These are phyloP conservation scores for Lasiodiplodia sp. DNA, from an alignment of 2,329 filamentous ascomycete species.

Conservation along the genomic window DNA sequence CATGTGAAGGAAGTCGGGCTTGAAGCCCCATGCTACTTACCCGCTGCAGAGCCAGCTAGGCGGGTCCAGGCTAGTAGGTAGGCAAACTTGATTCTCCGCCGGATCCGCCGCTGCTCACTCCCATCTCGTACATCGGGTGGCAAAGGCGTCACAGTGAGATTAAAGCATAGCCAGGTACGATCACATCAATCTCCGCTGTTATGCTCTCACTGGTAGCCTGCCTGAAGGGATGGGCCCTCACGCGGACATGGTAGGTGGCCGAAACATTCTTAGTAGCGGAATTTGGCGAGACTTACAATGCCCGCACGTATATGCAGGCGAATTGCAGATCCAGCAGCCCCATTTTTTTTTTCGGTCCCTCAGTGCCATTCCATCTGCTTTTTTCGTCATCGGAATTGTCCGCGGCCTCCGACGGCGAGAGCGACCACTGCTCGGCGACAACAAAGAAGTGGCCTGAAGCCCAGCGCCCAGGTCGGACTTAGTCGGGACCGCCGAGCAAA, in stretches of 20 bases:
- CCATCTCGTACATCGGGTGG: background rate
- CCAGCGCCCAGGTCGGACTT: background rate
- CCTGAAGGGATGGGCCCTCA: background rate
- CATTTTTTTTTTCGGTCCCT: background rate
- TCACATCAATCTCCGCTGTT: background rate
- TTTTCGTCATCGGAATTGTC: background rate
- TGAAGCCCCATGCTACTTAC: background rate
- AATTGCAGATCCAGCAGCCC: background rate
- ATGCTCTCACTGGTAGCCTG: background rate
- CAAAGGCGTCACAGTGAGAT: background rate
- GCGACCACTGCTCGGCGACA: background rate
- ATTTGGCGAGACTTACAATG: constrained; percentile 3
- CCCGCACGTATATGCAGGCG: background rate
- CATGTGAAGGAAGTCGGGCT: background rate
- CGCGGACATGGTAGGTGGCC: background rate
- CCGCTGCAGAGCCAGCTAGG: background rate
- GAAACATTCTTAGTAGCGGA: background rate
- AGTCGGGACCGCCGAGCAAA: background rate
- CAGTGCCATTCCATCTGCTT: background rate
- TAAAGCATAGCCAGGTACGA: background rate
- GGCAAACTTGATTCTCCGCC: background rate
- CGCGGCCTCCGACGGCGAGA: background rate
- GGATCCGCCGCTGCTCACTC: background rate
- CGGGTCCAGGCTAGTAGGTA: background rate
- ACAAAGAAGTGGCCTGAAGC: background rate